Base-by-base conservation (phyloP, 176 grass and related monocot species). In the Puccinellia tenuiflora region DNA sequence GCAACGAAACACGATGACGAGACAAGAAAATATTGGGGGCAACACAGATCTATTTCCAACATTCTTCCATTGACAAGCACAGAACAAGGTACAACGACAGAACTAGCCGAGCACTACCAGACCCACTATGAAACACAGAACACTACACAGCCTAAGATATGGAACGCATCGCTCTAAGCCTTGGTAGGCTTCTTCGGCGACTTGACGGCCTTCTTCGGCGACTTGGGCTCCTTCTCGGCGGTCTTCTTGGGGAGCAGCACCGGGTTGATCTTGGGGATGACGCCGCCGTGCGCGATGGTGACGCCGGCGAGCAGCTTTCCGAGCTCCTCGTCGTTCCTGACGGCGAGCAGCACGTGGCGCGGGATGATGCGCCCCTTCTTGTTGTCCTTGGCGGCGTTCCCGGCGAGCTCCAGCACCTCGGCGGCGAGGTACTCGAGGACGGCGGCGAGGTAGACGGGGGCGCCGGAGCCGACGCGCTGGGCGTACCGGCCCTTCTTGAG, bases 351-450 rank as follows among this genome's bases (percentile, higher is more conserved):
- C 38, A 92, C 76, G 56, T 92, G 90, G 12, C 90, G 54, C 2
- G 90, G 90, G 77, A 92, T 78, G 64, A 92, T 92, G 54, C 90
- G 61, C 2, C 45, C 60, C 87, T 92, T 92, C 87, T 92, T 92
- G 90, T 92, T 92, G 84, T 92, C 90, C 80, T 81, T 83, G 2
- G 90, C 90, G 0, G 90, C 90, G 31, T 92, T 92, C 0, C 90
- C 90, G 11, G 90, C 90, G 37, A 92, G 87, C 87, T 92, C 90
- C 22, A 92, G 65, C 12, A 92, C 91, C 88, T 93, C 92, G 0
- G 92, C 92, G 4, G 92, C 92, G 34, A 94, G 92, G 81, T 94
- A 94, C 70, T 94, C 92, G 11, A 94, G 89, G 57, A 94, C 86
- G 37, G 89, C 89, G 29, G 92, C 89, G 45, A 94, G 92, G 84